These are phyloP conservation scores for Phaseolus coccineus DNA, from an alignment of 331 rosid genomes.

Conservation along the genomic window DNA sequence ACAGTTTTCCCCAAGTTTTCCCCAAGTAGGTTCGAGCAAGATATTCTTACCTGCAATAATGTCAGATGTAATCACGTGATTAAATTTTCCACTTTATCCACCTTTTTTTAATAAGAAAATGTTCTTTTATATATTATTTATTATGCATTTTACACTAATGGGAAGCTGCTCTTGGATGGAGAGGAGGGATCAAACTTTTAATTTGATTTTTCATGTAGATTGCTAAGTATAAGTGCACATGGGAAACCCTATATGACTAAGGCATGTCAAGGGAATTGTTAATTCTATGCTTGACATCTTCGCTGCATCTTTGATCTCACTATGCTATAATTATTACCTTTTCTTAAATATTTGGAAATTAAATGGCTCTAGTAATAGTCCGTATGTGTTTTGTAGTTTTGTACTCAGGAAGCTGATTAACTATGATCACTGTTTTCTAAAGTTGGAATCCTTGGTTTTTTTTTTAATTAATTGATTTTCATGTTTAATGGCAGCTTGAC, in stretches of 20 bases:
- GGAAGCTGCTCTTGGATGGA: constrained; percentile 7
- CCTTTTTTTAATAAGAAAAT: neutral
- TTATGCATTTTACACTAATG: neutral
- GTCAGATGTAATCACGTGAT: neutral
- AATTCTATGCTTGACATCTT: constrained; percentile 18
- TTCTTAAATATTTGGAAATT: constrained; percentile 27
- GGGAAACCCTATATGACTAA: constrained; percentile 28
- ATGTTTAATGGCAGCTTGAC: constrained; percentile 81
- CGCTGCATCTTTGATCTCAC: constrained; percentile 22
- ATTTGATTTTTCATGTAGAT: neutral
- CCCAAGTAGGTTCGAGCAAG: constrained; percentile 17
- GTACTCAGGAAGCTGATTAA: constrained; percentile 5
- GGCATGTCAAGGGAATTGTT: constrained; percentile 21
- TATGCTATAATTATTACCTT: constrained; percentile 28
- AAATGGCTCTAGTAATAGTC: constrained; percentile 2
- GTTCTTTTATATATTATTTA: constrained; percentile 7
- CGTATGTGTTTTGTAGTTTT: too few species aligned
- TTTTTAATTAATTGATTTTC: constrained; percentile 44
- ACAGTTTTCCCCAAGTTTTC: constrained; percentile 13
- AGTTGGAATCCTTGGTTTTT: constrained; percentile 30
- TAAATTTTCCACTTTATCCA: neutral
- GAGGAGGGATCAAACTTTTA: neutral
- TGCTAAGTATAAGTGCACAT: neutral
- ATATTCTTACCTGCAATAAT: constrained; percentile 5
- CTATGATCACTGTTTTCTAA: constrained; percentile 22